Base-by-base conservation (phyloP, 805 yeast genomes). In the Candida methanosorbosa region DNA sequence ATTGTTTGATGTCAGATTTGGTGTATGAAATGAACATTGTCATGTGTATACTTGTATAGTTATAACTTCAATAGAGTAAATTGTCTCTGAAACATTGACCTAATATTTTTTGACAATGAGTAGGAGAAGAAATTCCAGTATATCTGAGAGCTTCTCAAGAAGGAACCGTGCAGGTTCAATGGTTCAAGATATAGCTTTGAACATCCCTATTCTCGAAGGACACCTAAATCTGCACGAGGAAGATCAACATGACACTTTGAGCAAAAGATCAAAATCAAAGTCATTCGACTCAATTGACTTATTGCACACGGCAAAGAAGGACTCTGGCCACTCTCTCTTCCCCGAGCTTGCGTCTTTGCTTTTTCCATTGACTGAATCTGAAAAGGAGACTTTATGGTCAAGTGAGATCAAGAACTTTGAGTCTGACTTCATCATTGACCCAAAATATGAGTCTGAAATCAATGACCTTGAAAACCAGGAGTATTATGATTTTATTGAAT, bases 161-260 rank as follows among this genome's bases (percentile, higher is more conserved):
- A 40, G 56, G 37, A 63, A 66, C 7, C 62, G 86, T 48, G 66
- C 78, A 36, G 68, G 71, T 39, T 78, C 87, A 2, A 69, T 78
- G 40, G 85, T 79, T 1, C 75, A 75, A 33, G 56, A 62, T 21
- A 76, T 79, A 31, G 86, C 86, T 0, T 54, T 66, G 29, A 72
- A 68, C 24, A 63, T 67, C 9, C 77, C 78, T 2, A 56, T 57
- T 16, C 42, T 52, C 3, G 63, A 64, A 18, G 57, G 37, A 20
- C 37, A 32, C 27, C 24, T 43, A 17, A 35, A 24, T 18, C 9
- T 36, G 13, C n/a, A n/a, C n/a, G n/a, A n/a, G n/a, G 44, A 36
- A 15, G 15, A 23, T 6, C 30, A 30, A 9, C 25, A 24, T 21
- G 35, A 34, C 15, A n/a, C 14, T n/a, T 16, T 21, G 24, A 12